Percentiles rank a stretch among this genome's conserved stretches.
phyloP scores from a whole-genome alignment of 345 rosid genomes.

The Murraya koenigii region DNA sequence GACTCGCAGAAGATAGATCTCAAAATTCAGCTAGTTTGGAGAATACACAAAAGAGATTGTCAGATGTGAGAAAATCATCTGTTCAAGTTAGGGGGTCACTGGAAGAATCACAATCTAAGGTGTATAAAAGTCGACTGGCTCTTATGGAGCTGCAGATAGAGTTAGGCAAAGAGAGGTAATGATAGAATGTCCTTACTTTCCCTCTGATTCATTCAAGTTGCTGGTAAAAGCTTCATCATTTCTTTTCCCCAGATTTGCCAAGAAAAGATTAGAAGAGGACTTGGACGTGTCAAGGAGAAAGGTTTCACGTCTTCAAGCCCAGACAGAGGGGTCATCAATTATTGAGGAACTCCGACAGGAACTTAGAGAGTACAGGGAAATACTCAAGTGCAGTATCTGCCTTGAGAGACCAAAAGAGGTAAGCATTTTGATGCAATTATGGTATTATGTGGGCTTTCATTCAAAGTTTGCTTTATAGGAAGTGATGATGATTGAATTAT shows the following conservation, averaged over 20 bases:
- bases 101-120: conserved; percentile 61
- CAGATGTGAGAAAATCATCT: conserved; percentile 54
- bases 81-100: conserved; percentile 64
- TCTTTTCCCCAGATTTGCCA: conserved; percentile 52
- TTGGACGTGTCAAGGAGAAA: conserved; percentile 64
- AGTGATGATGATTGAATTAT: neutral
- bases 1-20: conserved; percentile 59
- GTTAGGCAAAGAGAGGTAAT: conserved; percentile 75
- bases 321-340: conserved; percentile 65
- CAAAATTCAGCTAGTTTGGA: conserved; percentile 51
- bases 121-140: conserved; percentile 49
- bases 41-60: conserved; percentile 57
- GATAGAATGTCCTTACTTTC: neutral
- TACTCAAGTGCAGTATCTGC: conserved; percentile 89
- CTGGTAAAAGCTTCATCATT: conserved; percentile 8
- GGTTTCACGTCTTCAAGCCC: conserved; percentile 51
- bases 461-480: neutral
- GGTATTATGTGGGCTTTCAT: conserved; percentile 1
- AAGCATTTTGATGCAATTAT: conserved; percentile 4
- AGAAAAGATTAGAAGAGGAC: conserved; percentile 82
- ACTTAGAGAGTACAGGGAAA: conserved; percentile 81
- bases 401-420: conserved; percentile 91
- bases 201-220: neutral
- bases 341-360: conserved; percentile 76
- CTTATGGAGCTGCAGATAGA: conserved; percentile 56